Evolutionary conservation across 2,329 filamentous ascomycete species (phyloP), one percentile per base, ranked within the genome.

Genomic region (Triangularia setosa): DNA sequence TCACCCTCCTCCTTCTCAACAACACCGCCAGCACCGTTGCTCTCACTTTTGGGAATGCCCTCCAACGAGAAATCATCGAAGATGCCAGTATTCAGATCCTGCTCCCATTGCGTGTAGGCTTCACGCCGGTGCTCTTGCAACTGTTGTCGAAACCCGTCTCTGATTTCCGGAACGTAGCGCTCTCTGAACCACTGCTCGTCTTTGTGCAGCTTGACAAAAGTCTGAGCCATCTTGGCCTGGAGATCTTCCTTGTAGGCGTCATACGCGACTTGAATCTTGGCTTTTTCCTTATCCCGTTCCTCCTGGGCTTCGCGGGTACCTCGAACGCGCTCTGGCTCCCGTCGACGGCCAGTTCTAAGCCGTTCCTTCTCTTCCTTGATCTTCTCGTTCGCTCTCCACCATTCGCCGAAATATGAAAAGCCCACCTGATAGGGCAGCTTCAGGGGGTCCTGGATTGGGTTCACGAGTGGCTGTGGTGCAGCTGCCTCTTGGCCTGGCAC

Each of bases 131-230:
- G 93, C 56, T 93, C 90, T 75, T 90, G 90, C 61, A 98, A 80
- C 72, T 92, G 90, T 65, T 82, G 80, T 63, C 90, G 88, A 72
- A 97, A 87, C 1, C 85, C 83, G 69, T 93, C 89, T 60, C 91
- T 84, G 62, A 94, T 87, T 70, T 95, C 92, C 0, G 92, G 86
- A 28, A 96, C 89, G 72, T 99, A 99, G 74, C 92, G 89, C 78
- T 99, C 95, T 71, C 90, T 92, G 79, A 99, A 99, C 95, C 95
- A 99, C 75, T 99, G 94, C 76, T 99, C 95, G 53, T 88, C 88
- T 75, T 96, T 97, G 78, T 99, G 95, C 71, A 93, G 90, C 58
- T 90, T 87, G 52, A 99, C 95, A 75, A 99, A 99, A 1, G 86
- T 83, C 69, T 93, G 88, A 0, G 95, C 93, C 90, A 97, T 94